Base-by-base conservation (phyloP, 2,329 filamentous ascomycete genomes). In the Aspergillus amoenus region DNA sequence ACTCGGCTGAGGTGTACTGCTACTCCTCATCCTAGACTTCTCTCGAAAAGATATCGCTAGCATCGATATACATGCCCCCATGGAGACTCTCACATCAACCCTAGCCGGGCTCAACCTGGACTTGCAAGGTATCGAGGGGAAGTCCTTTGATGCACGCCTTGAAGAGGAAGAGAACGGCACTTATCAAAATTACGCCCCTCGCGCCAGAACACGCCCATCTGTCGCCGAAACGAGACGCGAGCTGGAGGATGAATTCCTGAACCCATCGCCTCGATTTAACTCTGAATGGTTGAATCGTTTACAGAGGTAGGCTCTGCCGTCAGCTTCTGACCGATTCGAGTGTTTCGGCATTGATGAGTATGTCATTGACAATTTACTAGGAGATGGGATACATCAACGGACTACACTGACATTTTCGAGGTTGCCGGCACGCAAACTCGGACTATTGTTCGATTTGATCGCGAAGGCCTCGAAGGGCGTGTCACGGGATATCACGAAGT, bases 401-500 rank as follows among this genome's bases (percentile, higher is more conserved):
- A 96, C 67, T 89, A 93, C 70, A 84, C 86, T n/a, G 87, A 91
- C 56, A 83, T 97, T 17, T 96, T 96, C 75, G 85, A 88, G 61
- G 83, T 97, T 54, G 91, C 92, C 1, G 90, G 92, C 3, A 95
- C 93, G 0, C 94, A 97, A 76, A 93, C 92, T 15, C 86, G 94
- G 57, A 97, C 93, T n/a, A 88, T 97, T 64, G 96, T 91, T 27
- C 87, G 94, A 30, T 99, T 99, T 73, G 89, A 87, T 44, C 84
- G 94, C 55, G 91, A 96, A 75, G 94, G 94, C 5, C 82, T 97
- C 13, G 92, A 97, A 75, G 94, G 94, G 21, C 85, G 89, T 52
- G 93, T 99, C 22, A 96, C 91, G 8, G 93, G 93, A 50, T 97
- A 99, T 75, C 89, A 88, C 70, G 94, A 97, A 72, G 90, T 97